Percentiles rank a stretch among this genome's conserved stretches.
These are phyloP conservation scores for Phialocephala sp. DNA, from an alignment of 2,329 filamentous ascomycete species.

Conservation along the genomic window DNA sequence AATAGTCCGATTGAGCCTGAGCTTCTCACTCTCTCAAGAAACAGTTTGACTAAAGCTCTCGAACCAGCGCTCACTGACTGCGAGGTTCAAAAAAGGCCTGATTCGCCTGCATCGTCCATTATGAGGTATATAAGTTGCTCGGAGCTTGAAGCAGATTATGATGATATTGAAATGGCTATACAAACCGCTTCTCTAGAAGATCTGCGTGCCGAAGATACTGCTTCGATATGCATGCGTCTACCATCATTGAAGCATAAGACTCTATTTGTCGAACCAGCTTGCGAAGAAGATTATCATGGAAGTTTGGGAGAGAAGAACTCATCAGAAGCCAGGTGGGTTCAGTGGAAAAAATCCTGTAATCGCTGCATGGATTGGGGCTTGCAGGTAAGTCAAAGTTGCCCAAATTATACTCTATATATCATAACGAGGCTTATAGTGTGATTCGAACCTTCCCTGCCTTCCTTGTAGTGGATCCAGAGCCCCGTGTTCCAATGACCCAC, in stretches of 20 bases:
- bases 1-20: too few species aligned
- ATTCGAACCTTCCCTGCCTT: neutral
- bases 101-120: neutral
- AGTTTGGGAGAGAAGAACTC: neutral
- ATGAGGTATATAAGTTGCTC: slow-evolving; percentile 4
- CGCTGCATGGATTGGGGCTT: neutral
- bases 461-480: neutral
- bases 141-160: slow-evolving; percentile 1
- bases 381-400: neutral
- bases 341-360: neutral
- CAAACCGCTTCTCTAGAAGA: neutral
- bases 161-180: neutral
- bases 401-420: too few species aligned
- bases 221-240: neutral
- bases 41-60: neutral
- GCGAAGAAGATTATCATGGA: neutral
- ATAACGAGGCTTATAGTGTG: neutral
- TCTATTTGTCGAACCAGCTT: too few species aligned
- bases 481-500: neutral
- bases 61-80: neutral
- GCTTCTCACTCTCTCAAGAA: too few species aligned
- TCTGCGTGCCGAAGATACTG: neutral
- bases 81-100: neutral
- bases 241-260: neutral
- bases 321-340: neutral